These are phyloP conservation scores for Kwoniella dejecticola DNA, from an alignment of 768 basidiomycete species.

Conservation along the genomic window DNA sequence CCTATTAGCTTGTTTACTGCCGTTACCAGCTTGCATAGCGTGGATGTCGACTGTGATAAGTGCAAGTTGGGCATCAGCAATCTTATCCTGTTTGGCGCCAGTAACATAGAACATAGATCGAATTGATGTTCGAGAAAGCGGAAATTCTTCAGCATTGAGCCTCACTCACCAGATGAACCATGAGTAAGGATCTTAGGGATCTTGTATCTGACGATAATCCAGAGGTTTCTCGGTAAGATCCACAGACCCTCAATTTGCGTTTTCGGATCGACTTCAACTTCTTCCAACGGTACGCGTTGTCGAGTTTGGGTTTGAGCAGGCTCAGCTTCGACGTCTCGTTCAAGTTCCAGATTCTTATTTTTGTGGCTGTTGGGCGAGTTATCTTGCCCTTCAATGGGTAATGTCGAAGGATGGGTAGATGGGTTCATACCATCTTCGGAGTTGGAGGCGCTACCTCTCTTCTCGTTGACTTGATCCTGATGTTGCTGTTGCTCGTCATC, in stretches of 20 bases:
- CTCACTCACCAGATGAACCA: conserved; percentile 20
- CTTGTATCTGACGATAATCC: conserved; percentile 56
- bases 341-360: conserved; percentile 7
- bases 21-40: conserved; percentile 38
- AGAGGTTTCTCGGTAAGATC: conserved; percentile 55
- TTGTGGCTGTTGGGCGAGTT: neutral
- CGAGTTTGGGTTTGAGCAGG: neutral
- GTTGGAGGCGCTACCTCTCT: neutral
- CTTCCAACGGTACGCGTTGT: conserved; percentile 17
- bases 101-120: too few species aligned
- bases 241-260: conserved; percentile 52
- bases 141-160: too few species aligned
- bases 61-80: too few species aligned
- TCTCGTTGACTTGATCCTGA: conserved; percentile 4
- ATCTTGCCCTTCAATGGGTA: neutral
- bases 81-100: too few species aligned
- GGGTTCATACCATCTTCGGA: too few species aligned
- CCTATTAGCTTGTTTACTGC: conserved; percentile 35
- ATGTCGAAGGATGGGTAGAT: conserved; percentile 2
- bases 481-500: conserved; percentile 21
- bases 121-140: too few species aligned
- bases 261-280: conserved; percentile 34
- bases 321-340: neutral
- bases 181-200: conserved; percentile 38
- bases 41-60: conserved; percentile 47